phyloP scores from a whole-genome alignment of 805 yeast genomes.

The Yamadazyma endophytica region DNA sequence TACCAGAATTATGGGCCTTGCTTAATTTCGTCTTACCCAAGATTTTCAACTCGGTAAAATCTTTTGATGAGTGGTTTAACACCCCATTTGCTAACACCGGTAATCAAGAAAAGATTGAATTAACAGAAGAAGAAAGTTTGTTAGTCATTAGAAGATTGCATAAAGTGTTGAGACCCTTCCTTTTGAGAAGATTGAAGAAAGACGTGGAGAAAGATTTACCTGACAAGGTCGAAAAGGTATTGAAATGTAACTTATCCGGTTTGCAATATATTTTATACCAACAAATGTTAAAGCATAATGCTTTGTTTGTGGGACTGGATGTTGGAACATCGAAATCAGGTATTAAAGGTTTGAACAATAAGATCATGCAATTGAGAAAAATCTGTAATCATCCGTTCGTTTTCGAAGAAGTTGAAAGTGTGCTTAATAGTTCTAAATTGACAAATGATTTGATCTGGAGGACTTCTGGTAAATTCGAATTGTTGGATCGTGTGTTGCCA shows the following conservation, averaged over 20 bases:
- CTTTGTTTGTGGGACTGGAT: slow-evolving; percentile 61
- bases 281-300: slow-evolving; percentile 73
- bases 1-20: slow-evolving; percentile 84
- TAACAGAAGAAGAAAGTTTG: slow-evolving; percentile 82
- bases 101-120: slow-evolving; percentile 71
- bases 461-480: slow-evolving; percentile 75
- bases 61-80: slow-evolving; percentile 87
- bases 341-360: slow-evolving; percentile 73
- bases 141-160: slow-evolving; percentile 81
- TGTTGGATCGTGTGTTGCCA: slow-evolving; percentile 70
- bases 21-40: slow-evolving; percentile 79
- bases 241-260: slow-evolving; percentile 74
- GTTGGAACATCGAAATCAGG: slow-evolving; percentile 61
- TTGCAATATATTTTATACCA: slow-evolving; percentile 67
- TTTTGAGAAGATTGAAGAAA: slow-evolving; percentile 76
- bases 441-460: slow-evolving; percentile 72
- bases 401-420: slow-evolving; percentile 74
- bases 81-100: slow-evolving; percentile 88
- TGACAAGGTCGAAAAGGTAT: slow-evolving; percentile 76
- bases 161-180: slow-evolving; percentile 80
- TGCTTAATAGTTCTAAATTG: slow-evolving; percentile 56
- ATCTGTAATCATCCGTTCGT: slow-evolving; percentile 88
- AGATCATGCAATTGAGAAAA: slow-evolving; percentile 80
- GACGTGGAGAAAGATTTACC: slow-evolving; percentile 87
- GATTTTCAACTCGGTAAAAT: slow-evolving; percentile 79